phyloP scores from a whole-genome alignment of 139 green algal genomes.

The Micractinium sp. region DNA sequence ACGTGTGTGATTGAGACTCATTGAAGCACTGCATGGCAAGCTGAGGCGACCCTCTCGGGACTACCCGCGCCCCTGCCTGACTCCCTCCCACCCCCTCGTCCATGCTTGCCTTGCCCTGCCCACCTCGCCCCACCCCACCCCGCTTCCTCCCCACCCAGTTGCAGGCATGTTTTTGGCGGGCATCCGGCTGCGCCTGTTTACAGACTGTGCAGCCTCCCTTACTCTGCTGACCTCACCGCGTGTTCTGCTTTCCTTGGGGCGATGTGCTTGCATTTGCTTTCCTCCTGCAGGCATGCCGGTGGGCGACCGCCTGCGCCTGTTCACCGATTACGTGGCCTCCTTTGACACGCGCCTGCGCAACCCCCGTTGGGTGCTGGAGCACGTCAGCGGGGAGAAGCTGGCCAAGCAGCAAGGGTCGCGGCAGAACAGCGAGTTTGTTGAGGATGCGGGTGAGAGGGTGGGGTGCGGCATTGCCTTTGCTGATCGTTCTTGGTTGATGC shows the following conservation, averaged over 20 bases:
- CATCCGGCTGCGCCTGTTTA: not conserved
- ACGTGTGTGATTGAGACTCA: too few relatives aligned
- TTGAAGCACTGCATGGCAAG: too few relatives aligned
- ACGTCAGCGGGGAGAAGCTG: slow-evolving; percentile 45
- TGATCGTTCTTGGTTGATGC: too few relatives aligned
- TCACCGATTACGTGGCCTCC: slow-evolving; percentile 54
- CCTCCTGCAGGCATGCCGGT: slow-evolving; percentile 25
- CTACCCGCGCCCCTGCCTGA: too few relatives aligned
- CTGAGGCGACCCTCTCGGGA: too few relatives aligned
- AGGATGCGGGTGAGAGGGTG: slow-evolving; percentile 8
- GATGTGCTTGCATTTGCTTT: not conserved
- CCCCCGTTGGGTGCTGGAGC: slow-evolving; percentile 80
- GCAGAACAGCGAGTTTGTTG: slow-evolving; percentile 24
- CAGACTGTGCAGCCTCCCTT: not conserved
- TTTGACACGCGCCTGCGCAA: slow-evolving; percentile 82
- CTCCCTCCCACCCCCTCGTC: too few relatives aligned
- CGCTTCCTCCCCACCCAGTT: too few relatives aligned
- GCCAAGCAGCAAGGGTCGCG: slow-evolving; percentile 42
- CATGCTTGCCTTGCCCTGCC: too few relatives aligned
- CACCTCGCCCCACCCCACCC: too few relatives aligned
- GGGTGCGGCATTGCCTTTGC: too few relatives aligned
- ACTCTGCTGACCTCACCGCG: not conserved
- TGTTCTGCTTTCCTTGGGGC: not conserved
- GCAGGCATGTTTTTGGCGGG: too few relatives aligned
- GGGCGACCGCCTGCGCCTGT: slow-evolving; percentile 31